Base-by-base conservation (phyloP, 2,329 filamentous ascomycete genomes). In the Nannizziopsis arthrosporioides region DNA sequence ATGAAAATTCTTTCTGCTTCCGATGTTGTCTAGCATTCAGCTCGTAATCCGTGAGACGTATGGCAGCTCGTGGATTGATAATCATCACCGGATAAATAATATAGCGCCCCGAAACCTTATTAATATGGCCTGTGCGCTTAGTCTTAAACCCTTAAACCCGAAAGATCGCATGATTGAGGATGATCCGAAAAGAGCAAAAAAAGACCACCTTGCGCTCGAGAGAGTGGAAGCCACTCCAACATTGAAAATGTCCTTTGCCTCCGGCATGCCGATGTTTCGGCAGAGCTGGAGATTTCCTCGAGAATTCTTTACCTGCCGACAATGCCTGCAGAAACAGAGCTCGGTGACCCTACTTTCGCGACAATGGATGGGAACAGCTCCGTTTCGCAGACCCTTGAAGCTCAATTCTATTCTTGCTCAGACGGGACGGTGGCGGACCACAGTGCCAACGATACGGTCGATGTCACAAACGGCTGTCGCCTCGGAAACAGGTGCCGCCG, bases 291-390 rank as follows among this genome's bases (percentile, higher is more conserved):
- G 65, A 34, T 41, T 69, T 5, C 61, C 65, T 4, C 63, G 60
- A 41, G 61, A 64, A 27, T 56, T 69, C 47, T 68, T 68, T 54
- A 63, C 63, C 42, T 68, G 68, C 51, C 63, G 61, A n/a, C 65
- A 67, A 62, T 68, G 65, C 47, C 56, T 69, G 11, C 62, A 57
- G 18, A 63, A 54, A 37, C 60, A 61, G 43, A 56, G 56, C 39
- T 57, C 54, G 54, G 56, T 57, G 35, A 57, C 57, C 48, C 62
- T 58, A 45, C 58, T 58, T 12, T 57, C 61, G 46, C 60, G 57
- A 49, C 65, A 58, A 44, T 63, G 56, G 37, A 61, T 63, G 48
- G 53, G 54, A 37, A 53, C 59, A 15, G 53, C 58, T 38, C 56
- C 61, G 18, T 61, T 61, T 37, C 48, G 55, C 46, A 57, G 49